phyloP scores from a whole-genome alignment of 2,329 filamentous ascomycete genomes.

The Plenodomus lindquistii region DNA sequence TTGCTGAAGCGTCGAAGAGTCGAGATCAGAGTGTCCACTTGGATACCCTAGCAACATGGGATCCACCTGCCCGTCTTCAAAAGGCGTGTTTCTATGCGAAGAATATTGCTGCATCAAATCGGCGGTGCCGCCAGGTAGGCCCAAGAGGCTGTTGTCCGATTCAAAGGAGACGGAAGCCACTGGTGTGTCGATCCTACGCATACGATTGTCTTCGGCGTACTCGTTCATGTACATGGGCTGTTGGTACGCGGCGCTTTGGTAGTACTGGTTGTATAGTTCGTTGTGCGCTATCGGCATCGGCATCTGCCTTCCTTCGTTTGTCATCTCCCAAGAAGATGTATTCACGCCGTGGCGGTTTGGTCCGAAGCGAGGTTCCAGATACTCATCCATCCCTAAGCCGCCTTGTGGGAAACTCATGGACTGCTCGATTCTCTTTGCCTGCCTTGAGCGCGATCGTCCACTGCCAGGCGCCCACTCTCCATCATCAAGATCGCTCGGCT shows the following conservation, averaged over 20 bases:
- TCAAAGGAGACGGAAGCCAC: slow-evolving; percentile 33
- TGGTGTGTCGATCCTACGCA: slow-evolving; percentile 46
- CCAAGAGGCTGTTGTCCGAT: slow-evolving; percentile 38
- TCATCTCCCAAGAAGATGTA: slow-evolving; percentile 56
- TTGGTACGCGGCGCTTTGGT: slow-evolving; percentile 54
- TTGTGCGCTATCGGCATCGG: slow-evolving; percentile 52
- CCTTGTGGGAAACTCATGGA: slow-evolving; percentile 31
- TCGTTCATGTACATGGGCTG: slow-evolving; percentile 40
- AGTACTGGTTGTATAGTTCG: slow-evolving; percentile 55
- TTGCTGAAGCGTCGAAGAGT: slow-evolving; percentile 22
- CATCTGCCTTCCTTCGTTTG: slow-evolving; percentile 55
- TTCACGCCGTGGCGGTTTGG: slow-evolving; percentile 41
- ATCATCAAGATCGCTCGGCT: slow-evolving; percentile 49
- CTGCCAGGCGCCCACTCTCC: slow-evolving; percentile 42
- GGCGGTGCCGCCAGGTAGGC: slow-evolving; percentile 45
- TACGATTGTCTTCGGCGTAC: slow-evolving; percentile 45
- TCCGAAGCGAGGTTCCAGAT: slow-evolving; percentile 17
- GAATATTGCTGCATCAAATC: slow-evolving; percentile 43
- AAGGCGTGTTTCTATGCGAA: slow-evolving; percentile 30
- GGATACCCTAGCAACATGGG: slow-evolving; percentile 48
- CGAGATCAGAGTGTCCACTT: slow-evolving; percentile 26
- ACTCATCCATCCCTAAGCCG: slow-evolving; percentile 19
- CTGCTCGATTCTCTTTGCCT: slow-evolving; percentile 28
- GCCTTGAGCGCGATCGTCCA: slow-evolving; percentile 24
- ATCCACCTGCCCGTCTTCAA: slow-evolving; percentile 45